Percentiles rank a stretch among this genome's conserved stretches.
phyloP scores from a whole-genome alignment of 176 grass and related monocot species.

The Zizania latifolia region DNA sequence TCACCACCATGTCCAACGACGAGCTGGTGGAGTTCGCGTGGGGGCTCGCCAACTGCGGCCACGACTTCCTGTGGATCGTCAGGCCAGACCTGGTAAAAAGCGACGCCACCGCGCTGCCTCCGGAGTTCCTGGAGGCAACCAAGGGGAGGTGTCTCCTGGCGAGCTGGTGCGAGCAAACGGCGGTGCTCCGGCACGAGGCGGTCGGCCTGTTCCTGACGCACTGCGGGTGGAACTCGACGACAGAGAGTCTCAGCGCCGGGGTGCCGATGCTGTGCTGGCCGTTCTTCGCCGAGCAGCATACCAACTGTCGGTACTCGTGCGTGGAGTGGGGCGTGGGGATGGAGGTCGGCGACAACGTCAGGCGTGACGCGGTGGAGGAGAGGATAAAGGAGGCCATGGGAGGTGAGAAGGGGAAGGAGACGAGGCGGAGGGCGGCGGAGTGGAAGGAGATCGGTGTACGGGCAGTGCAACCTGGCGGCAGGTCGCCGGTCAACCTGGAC shows the following conservation, averaged over 20 bases:
- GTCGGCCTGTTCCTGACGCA: conserved; percentile 48
- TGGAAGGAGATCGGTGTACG: too few species aligned
- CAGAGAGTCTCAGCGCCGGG: neutral
- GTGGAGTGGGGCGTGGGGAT: conserved; percentile 65
- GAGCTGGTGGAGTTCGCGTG: conserved; percentile 62
- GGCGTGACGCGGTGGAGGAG: conserved; percentile 14
- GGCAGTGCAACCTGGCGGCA: too few species aligned
- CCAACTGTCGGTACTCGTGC: conserved; percentile 56
- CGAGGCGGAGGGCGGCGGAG: conserved; percentile 15
- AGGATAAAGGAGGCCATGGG: conserved; percentile 36
- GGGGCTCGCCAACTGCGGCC: conserved; percentile 45
- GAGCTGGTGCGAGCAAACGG: conserved; percentile 32
- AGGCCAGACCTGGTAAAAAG: conserved; percentile 41
- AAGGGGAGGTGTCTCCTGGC: conserved; percentile 7
- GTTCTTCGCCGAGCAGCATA: conserved; percentile 73
- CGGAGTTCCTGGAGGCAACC: conserved; percentile 29
- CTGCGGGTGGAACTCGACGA: conserved; percentile 63
- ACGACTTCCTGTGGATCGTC: conserved; percentile 54
- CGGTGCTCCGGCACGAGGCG: conserved; percentile 27
- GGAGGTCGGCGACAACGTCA: conserved; percentile 49
- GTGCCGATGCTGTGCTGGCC: neutral
- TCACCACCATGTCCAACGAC: neutral
- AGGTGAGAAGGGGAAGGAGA: conserved; percentile 34
- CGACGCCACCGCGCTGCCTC: conserved; percentile 14
- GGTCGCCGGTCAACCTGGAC: too few species aligned